Percentiles rank a stretch among this genome's conserved stretches.
These are phyloP conservation scores for Acacia confusa DNA, from an alignment of 306 rosid genomes.

Conservation along the genomic window DNA sequence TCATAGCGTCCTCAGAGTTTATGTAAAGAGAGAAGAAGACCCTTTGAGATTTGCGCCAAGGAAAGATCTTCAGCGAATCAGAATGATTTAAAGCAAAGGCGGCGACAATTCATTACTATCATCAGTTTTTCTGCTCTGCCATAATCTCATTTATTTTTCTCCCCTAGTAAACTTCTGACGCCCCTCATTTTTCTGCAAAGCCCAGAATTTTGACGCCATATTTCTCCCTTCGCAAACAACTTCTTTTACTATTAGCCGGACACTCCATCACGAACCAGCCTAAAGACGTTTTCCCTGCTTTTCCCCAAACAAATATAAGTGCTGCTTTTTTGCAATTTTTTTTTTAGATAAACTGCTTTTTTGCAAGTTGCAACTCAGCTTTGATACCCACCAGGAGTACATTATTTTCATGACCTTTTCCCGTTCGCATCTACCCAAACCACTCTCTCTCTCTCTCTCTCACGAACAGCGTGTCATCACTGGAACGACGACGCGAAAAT, in stretches of 20 bases:
- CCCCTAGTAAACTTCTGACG: neutral
- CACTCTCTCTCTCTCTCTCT: neutral
- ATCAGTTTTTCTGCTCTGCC: neutral
- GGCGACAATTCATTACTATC: constrained; percentile 60
- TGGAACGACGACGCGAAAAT: neutral
- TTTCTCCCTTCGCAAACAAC: neutral
- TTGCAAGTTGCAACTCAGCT: neutral
- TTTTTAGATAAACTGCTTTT: neutral
- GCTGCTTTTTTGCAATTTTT: neutral
- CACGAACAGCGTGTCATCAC: constrained; percentile 43
- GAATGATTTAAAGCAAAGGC: constrained; percentile 64
- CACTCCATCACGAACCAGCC: neutral
- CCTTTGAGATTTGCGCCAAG: constrained; percentile 74
- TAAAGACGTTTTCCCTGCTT: constrained; percentile 30
- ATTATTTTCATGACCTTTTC: neutral
- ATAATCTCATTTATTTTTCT: constrained; percentile 19
- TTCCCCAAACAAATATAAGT: neutral
- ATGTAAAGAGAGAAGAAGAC: neutral
- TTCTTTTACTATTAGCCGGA: neutral
- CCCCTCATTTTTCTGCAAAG: neutral
- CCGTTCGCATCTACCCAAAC: neutral
- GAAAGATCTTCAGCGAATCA: constrained; percentile 62
- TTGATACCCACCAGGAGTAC: neutral
- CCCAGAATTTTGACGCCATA: neutral
- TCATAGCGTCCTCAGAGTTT: constrained; percentile 24